phyloP scores from a whole-genome alignment of 371 early-diverging fungal genomes.

The Zancudomyces culisetae region DNA sequence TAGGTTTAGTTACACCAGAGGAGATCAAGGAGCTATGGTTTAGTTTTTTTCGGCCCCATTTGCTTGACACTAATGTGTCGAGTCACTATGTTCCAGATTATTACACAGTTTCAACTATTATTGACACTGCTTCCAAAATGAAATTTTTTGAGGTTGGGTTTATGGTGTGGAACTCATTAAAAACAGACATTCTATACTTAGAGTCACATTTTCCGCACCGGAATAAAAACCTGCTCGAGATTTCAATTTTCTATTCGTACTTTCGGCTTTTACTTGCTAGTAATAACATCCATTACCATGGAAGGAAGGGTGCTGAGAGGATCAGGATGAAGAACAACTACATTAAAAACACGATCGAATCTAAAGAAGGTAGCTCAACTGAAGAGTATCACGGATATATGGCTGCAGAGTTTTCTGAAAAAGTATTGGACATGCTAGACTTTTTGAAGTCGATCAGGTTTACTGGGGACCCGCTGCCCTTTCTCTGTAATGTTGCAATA shows the following conservation, averaged over 20 bases:
- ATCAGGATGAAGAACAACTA: no score
- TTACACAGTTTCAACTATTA: not conserved
- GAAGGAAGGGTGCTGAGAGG: no score
- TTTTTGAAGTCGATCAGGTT: no score
- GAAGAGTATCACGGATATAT: no score
- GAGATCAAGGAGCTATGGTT: not conserved
- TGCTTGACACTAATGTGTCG: not conserved
- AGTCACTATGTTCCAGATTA: not conserved
- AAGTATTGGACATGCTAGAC: no score
- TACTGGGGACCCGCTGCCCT: no score
- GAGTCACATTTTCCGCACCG: not conserved
- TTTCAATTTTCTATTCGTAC: not conserved
- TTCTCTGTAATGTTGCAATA: no score
- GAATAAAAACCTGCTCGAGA: not conserved
- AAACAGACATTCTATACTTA: not conserved
- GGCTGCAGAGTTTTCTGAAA: no score
- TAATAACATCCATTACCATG: no score
- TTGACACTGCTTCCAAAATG: not conserved
- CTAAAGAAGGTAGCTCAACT: no score
- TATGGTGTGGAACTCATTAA: not conserved
- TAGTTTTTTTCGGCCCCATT: not conserved
- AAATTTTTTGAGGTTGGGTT: not conserved
- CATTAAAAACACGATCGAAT: no score
- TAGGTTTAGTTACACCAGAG: not conserved
- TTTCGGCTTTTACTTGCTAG: not conserved